These are phyloP conservation scores for Bertia moriformis DNA, from an alignment of 2,329 filamentous ascomycete genomes.

Conservation along the genomic window DNA sequence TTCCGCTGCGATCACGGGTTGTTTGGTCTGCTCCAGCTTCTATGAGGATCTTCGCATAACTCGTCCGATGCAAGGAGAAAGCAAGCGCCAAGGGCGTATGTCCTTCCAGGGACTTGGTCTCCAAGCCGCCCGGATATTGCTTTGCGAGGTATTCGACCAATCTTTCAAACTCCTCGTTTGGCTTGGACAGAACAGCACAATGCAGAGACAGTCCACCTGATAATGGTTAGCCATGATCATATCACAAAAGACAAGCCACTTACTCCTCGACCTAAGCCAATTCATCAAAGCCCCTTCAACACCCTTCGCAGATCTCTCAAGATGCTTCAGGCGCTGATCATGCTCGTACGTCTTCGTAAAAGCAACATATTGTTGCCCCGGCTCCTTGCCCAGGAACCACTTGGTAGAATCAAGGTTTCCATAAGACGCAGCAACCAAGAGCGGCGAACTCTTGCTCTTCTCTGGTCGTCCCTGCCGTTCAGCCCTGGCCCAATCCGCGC, in stretches of 20 bases:
- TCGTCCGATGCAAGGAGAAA: slow-evolving; percentile 35
- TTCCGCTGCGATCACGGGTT: slow-evolving; percentile 38
- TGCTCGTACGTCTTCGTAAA: slow-evolving; percentile 47
- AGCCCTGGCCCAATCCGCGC: slow-evolving; percentile 58
- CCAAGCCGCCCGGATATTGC: slow-evolving; percentile 42
- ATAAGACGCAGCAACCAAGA: slow-evolving; percentile 38
- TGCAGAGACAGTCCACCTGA: slow-evolving; percentile 51
- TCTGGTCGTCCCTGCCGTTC: slow-evolving; percentile 26
- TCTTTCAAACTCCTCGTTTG: slow-evolving; percentile 24
- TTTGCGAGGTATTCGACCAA: slow-evolving; percentile 54
- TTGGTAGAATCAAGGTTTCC: slow-evolving; percentile 56
- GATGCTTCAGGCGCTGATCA: slow-evolving; percentile 45
- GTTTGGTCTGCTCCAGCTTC: slow-evolving; percentile 57
- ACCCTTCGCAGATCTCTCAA: slow-evolving; percentile 43
- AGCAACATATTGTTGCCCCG: slow-evolving; percentile 51
- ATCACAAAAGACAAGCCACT: slow-evolving; percentile 12
- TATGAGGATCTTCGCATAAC: slow-evolving; percentile 47
- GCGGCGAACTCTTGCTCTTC: slow-evolving; percentile 34
- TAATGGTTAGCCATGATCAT: neutral
- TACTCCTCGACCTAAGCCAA: slow-evolving; percentile 47
- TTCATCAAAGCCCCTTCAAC: slow-evolving; percentile 47
- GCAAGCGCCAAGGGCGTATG: slow-evolving; percentile 59
- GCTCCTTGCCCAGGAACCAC: slow-evolving; percentile 64
- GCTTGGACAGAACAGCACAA: slow-evolving; percentile 37
- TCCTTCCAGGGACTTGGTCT: slow-evolving; percentile 40